Conservation (phyloP, 2,329 filamentous ascomycete genomes). For the Aspergillus intermedius region DNA sequence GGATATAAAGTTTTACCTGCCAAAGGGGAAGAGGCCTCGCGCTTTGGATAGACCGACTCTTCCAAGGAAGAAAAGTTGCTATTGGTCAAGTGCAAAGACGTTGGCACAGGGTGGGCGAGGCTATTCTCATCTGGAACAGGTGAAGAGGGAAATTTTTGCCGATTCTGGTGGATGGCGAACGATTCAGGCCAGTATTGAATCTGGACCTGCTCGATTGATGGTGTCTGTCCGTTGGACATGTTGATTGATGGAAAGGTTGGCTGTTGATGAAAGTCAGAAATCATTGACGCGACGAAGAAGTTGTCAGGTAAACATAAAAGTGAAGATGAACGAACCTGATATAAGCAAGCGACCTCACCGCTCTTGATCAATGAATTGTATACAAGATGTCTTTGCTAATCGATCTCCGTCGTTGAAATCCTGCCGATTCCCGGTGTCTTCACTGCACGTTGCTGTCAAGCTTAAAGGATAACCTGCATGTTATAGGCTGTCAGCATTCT, state of each 20-base stretch:
- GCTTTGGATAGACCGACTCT: too few species aligned
- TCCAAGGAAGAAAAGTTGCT: not conserved
- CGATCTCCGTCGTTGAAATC: too few species aligned
- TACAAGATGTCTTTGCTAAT: too few species aligned
- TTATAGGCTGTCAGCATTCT: constrained; percentile 9
- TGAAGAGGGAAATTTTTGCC: not conserved
- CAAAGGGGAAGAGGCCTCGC: too few species aligned
- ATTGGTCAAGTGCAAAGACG: not conserved
- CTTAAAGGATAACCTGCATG: constrained; percentile 22
- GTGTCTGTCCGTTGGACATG: constrained; percentile 7
- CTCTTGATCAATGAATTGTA: too few species aligned
- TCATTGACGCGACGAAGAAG: not conserved
- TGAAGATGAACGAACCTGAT: too few species aligned
- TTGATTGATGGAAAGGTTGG: constrained; percentile 6
- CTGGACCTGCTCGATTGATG: not conserved
- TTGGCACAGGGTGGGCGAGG: not conserved
- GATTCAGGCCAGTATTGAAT: not conserved
- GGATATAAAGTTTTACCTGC: too few species aligned
- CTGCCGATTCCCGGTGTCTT: not conserved
- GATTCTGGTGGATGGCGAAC: not conserved
- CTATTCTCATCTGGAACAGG: not conserved
- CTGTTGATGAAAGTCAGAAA: too few species aligned
- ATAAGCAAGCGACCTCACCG: too few species aligned
- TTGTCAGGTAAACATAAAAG: not conserved
- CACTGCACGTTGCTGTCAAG: constrained; percentile 10